phyloP scores from a whole-genome alignment of 106 monocot species.

The Alisma plantagoaquatica region DNA sequence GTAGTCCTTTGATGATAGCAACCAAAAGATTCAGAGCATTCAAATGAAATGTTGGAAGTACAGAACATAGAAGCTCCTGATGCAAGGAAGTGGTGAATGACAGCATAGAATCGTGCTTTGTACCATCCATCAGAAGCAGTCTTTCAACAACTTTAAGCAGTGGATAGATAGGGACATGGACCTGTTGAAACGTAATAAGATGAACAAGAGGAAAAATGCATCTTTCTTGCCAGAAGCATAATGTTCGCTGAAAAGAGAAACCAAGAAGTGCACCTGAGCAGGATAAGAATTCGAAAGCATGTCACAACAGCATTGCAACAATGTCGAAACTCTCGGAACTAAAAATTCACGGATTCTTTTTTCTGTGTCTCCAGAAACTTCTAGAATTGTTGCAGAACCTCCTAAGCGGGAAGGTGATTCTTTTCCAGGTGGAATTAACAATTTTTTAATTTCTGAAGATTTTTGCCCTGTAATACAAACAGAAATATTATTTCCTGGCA shows the following conservation, averaged over 20 bases:
- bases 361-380: constrained; percentile 13
- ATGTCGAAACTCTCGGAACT: constrained; percentile 41
- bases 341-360: constrained; percentile 32
- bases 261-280: constrained; percentile 33
- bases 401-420: constrained; percentile 52
- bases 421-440: constrained; percentile 73
- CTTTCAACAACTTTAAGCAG: constrained; percentile 49
- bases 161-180: constrained; percentile 35
- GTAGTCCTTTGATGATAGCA: constrained; percentile 47
- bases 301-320: constrained; percentile 52
- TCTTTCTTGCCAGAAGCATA: too few relatives aligned
- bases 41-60: constrained; percentile 67
- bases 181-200: constrained; percentile 43
- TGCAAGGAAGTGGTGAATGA: constrained; percentile 60
- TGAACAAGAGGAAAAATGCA: too few relatives aligned
- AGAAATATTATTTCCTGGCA: too few relatives aligned
- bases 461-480: constrained; percentile 56
- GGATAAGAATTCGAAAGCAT: constrained; percentile 67
- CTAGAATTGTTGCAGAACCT: constrained; percentile 13
- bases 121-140: constrained; percentile 76
- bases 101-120: constrained; percentile 32
- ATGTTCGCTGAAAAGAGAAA: neutral
- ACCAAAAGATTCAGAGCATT: constrained; percentile 61
- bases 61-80: constrained; percentile 87
- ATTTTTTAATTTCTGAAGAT: constrained; percentile 33